These are phyloP conservation scores for Golubevia sp. DNA, from an alignment of 1,284 basidiomycete genomes.

Conservation along the genomic window DNA sequence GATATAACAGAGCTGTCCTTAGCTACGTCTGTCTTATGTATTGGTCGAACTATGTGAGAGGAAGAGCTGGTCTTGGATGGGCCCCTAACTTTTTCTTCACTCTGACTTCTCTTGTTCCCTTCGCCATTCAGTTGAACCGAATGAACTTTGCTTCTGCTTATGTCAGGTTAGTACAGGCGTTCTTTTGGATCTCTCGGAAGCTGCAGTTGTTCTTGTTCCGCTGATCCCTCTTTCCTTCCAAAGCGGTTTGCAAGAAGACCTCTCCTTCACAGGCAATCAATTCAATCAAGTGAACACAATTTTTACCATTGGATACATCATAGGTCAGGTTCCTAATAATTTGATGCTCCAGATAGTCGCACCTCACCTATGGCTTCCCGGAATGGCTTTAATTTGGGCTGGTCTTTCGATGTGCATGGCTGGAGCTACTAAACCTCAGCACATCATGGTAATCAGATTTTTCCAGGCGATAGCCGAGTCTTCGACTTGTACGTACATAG, in stretches of 20 bases:
- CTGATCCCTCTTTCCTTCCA: slow-evolving; percentile 37
- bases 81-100: not conserved
- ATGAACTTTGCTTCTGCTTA: slow-evolving; percentile 26
- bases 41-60: slow-evolving; percentile 7
- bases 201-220: not conserved
- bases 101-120: not conserved
- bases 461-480: slow-evolving; percentile 75
- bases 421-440: slow-evolving; percentile 22
- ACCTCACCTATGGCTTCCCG: slow-evolving; percentile 37
- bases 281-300: slow-evolving; percentile 62
- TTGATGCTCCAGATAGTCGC: slow-evolving; percentile 50
- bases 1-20: slow-evolving; percentile 21
- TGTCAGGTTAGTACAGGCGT: not conserved
- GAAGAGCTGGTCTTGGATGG: not conserved
- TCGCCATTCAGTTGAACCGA: slow-evolving; percentile 32
- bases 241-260: slow-evolving; percentile 37
- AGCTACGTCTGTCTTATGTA: slow-evolving; percentile 27
- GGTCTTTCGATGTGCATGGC: slow-evolving; percentile 24
- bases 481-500: slow-evolving; percentile 57
- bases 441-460: slow-evolving; percentile 76
- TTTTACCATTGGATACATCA: slow-evolving; percentile 55
- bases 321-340: slow-evolving; percentile 48
- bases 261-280: slow-evolving; percentile 33
- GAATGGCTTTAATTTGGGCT: slow-evolving; percentile 43
- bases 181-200: not conserved